Evolutionary conservation across 441 rosid genomes (phyloP).

Genomic region (Metrosideros polymorpha): DNA sequence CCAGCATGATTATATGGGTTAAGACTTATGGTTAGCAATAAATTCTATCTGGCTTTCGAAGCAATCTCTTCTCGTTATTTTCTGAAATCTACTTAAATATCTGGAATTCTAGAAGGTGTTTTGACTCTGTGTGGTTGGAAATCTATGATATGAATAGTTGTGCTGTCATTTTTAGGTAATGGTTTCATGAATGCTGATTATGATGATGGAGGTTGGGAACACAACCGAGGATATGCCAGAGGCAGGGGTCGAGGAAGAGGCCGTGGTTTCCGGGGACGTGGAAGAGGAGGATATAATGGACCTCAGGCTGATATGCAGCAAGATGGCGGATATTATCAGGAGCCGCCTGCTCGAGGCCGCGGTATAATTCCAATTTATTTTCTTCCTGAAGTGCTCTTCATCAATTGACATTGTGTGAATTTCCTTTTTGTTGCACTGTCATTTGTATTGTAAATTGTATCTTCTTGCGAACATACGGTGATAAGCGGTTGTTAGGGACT

Average conservation of each 20-base stretch:
- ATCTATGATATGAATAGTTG: neutral
- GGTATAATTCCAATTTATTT: neutral
- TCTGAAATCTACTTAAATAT: neutral
- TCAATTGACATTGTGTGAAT: neutral
- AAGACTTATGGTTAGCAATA: neutral
- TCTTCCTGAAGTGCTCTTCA: neutral
- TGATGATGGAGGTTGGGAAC: conserved; percentile 77
- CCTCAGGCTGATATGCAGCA: conserved; percentile 46
- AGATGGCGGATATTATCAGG: conserved; percentile 61
- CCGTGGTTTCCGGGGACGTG: conserved; percentile 64
- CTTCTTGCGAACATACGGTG: neutral
- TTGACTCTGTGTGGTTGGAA: neutral
- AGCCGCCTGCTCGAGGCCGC: conserved; percentile 53
- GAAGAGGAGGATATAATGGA: conserved; percentile 69
- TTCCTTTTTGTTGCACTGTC: neutral
- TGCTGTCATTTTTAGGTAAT: conserved; percentile 31
- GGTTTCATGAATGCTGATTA: conserved; percentile 48
- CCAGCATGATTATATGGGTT: neutral
- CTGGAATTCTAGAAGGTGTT: neutral
- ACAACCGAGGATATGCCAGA: conserved; percentile 42
- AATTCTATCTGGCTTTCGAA: neutral
- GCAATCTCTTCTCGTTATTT: neutral
- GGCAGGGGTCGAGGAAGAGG: conserved; percentile 79
- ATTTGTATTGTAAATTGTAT: neutral
- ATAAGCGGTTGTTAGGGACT: neutral